Evolutionary conservation across 768 basidiomycete genomes (phyloP).

Genomic region (Xerocomellus chrysenteron): DNA sequence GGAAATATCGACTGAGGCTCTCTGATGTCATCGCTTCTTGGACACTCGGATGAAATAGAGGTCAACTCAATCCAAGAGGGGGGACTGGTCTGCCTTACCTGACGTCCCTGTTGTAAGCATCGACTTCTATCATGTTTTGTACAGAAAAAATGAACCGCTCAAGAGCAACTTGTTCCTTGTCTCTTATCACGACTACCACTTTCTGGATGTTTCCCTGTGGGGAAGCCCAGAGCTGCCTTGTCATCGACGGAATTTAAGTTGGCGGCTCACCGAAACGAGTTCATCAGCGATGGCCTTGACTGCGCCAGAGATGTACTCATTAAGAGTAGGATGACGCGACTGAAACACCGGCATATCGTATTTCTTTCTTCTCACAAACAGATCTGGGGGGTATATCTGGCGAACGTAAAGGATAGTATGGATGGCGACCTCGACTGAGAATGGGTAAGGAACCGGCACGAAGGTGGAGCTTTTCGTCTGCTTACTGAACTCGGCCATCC

Average conservation of each 20-base stretch:
- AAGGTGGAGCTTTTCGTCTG: neutral
- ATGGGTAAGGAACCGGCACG: slow-evolving; percentile 3
- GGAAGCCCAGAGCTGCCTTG: neutral
- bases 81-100: slow-evolving; percentile 40
- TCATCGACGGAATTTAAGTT: neutral
- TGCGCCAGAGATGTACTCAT: slow-evolving; percentile 87
- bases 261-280: slow-evolving; percentile 52
- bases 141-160: slow-evolving; percentile 90
- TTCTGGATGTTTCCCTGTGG: slow-evolving; percentile 74
- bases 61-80: neutral
- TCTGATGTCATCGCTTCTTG: slow-evolving; percentile 65
- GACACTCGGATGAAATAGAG: slow-evolving; percentile 45
- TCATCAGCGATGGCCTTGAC: slow-evolving; percentile 82
- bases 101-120: slow-evolving; percentile 66
- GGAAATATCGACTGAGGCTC: slow-evolving; percentile 72
- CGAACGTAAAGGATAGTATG: slow-evolving; percentile 91
- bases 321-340: slow-evolving; percentile 86
- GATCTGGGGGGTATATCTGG: slow-evolving; percentile 83
- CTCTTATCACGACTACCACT: slow-evolving; percentile 82
- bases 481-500: slow-evolving; percentile 73
- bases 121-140: slow-evolving; percentile 76
- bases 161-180: slow-evolving; percentile 73
- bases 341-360: slow-evolving; percentile 91
- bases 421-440: slow-evolving; percentile 87
- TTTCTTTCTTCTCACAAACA: slow-evolving; percentile 86